Conservation (phyloP, 2,329 filamentous ascomycete genomes). For the Verticillium nonalfalfae region DNA sequence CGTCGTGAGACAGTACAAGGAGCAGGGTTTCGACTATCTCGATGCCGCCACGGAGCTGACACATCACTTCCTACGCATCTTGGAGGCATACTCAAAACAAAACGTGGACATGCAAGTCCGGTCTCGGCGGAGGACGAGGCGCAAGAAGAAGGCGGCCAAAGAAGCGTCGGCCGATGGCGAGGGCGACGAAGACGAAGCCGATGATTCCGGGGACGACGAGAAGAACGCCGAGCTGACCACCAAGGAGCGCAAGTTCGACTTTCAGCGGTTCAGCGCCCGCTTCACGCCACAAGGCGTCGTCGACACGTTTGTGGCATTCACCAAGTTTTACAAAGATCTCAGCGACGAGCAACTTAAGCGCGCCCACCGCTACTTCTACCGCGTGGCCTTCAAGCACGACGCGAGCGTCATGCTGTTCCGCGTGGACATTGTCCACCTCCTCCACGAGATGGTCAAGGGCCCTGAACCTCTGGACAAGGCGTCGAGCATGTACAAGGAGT, state of each 20-base stretch:
- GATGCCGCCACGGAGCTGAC: conserved; percentile 87
- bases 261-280: conserved; percentile 71
- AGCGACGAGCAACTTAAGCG: conserved; percentile 77
- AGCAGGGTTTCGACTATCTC: conserved; percentile 88
- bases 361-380: conserved; percentile 88
- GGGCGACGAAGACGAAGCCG: conserved; percentile 50
- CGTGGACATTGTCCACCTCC: conserved; percentile 81
- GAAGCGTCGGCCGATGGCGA: conserved; percentile 27
- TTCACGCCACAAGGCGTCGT: conserved; percentile 82
- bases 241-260: conserved; percentile 90
- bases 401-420: conserved; percentile 83
- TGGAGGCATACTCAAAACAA: conserved; percentile 91
- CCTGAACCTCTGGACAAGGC: conserved; percentile 66
- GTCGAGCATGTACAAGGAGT: conserved; percentile 70
- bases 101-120: conserved; percentile 92
- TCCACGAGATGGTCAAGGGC: conserved; percentile 89
- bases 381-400: conserved; percentile 91
- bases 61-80: conserved; percentile 84
- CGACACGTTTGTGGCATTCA: conserved; percentile 80
- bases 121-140: conserved; percentile 66
- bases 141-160: conserved; percentile 62
- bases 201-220: conserved; percentile 67
- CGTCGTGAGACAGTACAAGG: conserved; percentile 80
- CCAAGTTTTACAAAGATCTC: conserved; percentile 75
- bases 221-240: conserved; percentile 62